A percentile compares a stretch with the other conserved stretches of the same genome.
These are phyloP conservation scores for Schizophyllum commune DNA, from an alignment of 1,284 basidiomycete species.

Conservation along the genomic window DNA sequence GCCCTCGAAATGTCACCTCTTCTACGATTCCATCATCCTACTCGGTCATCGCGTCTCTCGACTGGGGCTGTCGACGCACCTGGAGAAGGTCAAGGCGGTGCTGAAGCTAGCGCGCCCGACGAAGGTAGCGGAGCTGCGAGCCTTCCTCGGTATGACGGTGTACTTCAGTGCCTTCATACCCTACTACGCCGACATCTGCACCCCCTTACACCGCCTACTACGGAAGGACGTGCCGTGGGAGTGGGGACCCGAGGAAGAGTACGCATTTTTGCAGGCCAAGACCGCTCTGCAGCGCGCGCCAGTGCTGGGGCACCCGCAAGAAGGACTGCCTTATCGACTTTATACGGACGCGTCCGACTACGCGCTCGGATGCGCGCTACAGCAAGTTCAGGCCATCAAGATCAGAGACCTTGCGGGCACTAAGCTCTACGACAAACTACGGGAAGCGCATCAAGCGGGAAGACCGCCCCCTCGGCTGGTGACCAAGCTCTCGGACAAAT, in stretches of 20 bases:
- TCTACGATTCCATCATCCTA: conserved; percentile 21
- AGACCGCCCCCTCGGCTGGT: too few species aligned
- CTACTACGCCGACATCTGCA: background rate
- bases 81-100: too few species aligned
- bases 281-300: conserved; percentile 19
- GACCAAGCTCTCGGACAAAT: too few species aligned
- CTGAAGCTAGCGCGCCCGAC: too few species aligned
- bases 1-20: conserved; percentile 24
- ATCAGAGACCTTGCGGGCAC: conserved; percentile 8
- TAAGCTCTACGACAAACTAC: conserved; percentile 19
- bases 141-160: conserved; percentile 18
- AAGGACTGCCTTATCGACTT: conserved; percentile 23
- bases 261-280: conserved; percentile 12
- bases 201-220: conserved; percentile 11
- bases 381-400: conserved; percentile 12
- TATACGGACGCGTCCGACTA: conserved; percentile 33
- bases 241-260: background rate
- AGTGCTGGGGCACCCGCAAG: conserved; percentile 23
- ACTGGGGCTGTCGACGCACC: background rate
- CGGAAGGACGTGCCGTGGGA: conserved; percentile 21
- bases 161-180: conserved; percentile 8
- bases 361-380: conserved; percentile 17
- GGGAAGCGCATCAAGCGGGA: background rate
- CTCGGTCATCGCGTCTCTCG: conserved; percentile 23
- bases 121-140: conserved; percentile 19